Conservation (phyloP, 306 rosid genomes). For the Delonix regia region DNA sequence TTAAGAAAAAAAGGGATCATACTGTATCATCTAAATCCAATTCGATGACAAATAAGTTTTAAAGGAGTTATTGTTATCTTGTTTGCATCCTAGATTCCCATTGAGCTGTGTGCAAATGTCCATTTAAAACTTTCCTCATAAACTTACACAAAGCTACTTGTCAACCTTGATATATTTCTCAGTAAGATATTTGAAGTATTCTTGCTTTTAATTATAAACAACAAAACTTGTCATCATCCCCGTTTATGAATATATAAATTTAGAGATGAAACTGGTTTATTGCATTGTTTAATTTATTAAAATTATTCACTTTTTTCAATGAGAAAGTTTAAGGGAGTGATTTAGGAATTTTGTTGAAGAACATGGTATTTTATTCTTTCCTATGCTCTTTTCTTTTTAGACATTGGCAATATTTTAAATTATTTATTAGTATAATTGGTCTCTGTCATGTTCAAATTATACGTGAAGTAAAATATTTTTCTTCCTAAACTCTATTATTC, state of each 20-base stretch:
- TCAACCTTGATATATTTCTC: background rate
- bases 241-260: background rate
- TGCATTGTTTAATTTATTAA: background rate
- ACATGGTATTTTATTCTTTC: slow-evolving; percentile 19
- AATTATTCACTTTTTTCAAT: background rate
- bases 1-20: background rate
- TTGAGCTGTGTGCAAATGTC: background rate
- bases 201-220: background rate
- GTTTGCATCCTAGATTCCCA: background rate
- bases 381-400: slow-evolving; percentile 17
- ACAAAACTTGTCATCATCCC: slow-evolving; percentile 2
- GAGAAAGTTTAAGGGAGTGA: background rate
- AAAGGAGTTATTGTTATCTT: background rate
- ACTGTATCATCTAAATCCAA: slow-evolving; percentile 16
- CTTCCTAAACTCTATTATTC: background rate
- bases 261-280: background rate
- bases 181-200: slow-evolving; percentile 9
- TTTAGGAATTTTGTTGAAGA: background rate
- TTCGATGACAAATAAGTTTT: background rate
- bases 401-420: background rate
- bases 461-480: background rate
- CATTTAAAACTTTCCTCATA: slow-evolving; percentile 7
- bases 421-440: background rate
- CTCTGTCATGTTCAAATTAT: background rate
- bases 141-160: background rate